Conservation (phyloP, 2,329 filamentous ascomycete genomes). For the Elsinoe arachidis region DNA sequence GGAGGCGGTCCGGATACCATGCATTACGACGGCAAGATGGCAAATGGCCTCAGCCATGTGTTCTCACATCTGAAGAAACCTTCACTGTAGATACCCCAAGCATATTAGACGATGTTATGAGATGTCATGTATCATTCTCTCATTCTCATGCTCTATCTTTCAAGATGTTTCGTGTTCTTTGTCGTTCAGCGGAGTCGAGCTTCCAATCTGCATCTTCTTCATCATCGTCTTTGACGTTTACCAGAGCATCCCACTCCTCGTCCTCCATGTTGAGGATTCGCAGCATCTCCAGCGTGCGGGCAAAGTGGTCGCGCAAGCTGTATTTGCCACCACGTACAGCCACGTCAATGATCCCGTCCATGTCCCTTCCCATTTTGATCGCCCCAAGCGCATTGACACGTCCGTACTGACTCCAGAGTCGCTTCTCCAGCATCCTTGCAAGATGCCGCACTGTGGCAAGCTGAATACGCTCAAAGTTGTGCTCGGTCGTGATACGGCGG, state of each 20-base stretch:
- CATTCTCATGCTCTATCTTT: background rate
- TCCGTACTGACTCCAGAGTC: constrained; percentile 72
- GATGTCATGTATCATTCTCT: background rate
- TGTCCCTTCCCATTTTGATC: constrained; percentile 73
- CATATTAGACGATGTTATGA: background rate
- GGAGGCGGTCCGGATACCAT: constrained; percentile 3
- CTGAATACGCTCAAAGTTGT: constrained; percentile 68
- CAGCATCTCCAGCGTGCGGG: constrained; percentile 67
- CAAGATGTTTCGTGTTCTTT: constrained; percentile 52
- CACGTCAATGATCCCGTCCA: constrained; percentile 62
- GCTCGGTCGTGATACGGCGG: constrained; percentile 70
- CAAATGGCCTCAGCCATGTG: constrained; percentile 17
- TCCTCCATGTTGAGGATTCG: constrained; percentile 92
- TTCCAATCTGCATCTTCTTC: constrained; percentile 64
- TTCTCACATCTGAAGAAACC: constrained; percentile 18
- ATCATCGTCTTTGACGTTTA: constrained; percentile 38
- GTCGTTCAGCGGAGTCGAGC: constrained; percentile 63
- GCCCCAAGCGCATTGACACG: constrained; percentile 74
- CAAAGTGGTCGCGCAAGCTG: constrained; percentile 66
- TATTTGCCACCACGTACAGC: constrained; percentile 65
- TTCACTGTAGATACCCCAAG: background rate
- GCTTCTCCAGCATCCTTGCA: constrained; percentile 72
- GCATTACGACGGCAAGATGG: constrained; percentile 11
- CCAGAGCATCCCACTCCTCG: constrained; percentile 82
- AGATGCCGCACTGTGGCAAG: constrained; percentile 66